Base-by-base conservation (phyloP, 2,329 filamentous ascomycete genomes). In the Colletotrichum abscissum region DNA sequence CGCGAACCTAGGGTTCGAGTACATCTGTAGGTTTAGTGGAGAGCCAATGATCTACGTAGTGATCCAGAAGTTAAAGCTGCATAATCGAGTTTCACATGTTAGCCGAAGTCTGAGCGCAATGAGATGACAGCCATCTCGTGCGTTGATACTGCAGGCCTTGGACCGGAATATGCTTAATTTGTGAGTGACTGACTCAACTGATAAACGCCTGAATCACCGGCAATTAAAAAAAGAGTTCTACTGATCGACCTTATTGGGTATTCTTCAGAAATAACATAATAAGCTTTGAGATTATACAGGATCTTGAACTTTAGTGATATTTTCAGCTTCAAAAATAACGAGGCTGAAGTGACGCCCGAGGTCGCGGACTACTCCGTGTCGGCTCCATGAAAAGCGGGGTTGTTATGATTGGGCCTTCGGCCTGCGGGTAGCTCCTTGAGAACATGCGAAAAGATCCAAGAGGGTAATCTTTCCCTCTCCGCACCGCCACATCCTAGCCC, bases 1-100 rank as follows among this genome's bases (percentile, higher is more conserved):
- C 72, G 77, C 85, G 5, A 26, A 46, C 5, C 52, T 69, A 11
- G 59, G 57, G 14, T 49, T 63, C n/a, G 42, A 62, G 19, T 60
- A 58, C 5, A 46, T 64, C 19, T 5, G 30, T 6, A 28, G 33
- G 24, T 33, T 33, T 33, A 33, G 54, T 59, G 1, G 58, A 62
- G 30, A 38, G 16, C 5, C 63, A 38, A 9, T 26, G 30, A 52
- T 1, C 3, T 14, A 2, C 6, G 12, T 11, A 54, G n/a, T 2
- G 28, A 2, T 54, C 12, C 42, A 8, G n/a, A 5, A 14, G 22
- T 19, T n/a, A 54, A 38, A 49, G 62, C 11, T 64, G 46, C 62
- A 26, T 55, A 22, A 26, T 33, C 16, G 11, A 30, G 38, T 62
- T 62, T 28, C 24, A 62, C 19, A 16, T 30, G 24, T 12, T 42